Conservation (phyloP, 768 basidiomycete genomes). For the Mycena crocata region DNA sequence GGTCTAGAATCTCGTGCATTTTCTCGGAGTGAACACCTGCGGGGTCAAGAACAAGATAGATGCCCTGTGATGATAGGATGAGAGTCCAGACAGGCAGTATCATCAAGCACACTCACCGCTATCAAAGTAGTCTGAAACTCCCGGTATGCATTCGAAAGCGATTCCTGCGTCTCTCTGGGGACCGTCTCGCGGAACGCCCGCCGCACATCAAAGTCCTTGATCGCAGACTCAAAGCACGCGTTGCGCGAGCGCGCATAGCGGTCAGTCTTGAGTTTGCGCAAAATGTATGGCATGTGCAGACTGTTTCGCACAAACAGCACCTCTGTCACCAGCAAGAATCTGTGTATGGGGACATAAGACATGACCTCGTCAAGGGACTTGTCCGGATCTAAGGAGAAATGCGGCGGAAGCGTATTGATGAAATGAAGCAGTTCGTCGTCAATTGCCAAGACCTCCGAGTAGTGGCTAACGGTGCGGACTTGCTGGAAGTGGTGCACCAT, state of each 20-base stretch:
- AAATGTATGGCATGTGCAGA: slow-evolving; percentile 88
- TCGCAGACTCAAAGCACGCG: slow-evolving; percentile 93
- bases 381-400: slow-evolving; percentile 83
- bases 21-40: slow-evolving; percentile 72
- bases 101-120: slow-evolving; percentile 52
- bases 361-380: slow-evolving; percentile 76
- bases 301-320: slow-evolving; percentile 88
- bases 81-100: not conserved
- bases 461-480: slow-evolving; percentile 80
- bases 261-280: slow-evolving; percentile 82
- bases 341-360: slow-evolving; percentile 81
- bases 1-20: slow-evolving; percentile 86
- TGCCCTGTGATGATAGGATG: slow-evolving; percentile 41
- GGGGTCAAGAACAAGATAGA: slow-evolving; percentile 86
- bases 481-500: slow-evolving; percentile 96
- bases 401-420: slow-evolving; percentile 79
- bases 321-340: slow-evolving; percentile 91
- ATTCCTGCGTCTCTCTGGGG: slow-evolving; percentile 72
- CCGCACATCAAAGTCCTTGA: slow-evolving; percentile 86
- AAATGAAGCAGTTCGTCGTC: slow-evolving; percentile 89
- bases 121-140: slow-evolving; percentile 94
- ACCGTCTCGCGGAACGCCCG: slow-evolving; percentile 72
- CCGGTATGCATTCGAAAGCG: slow-evolving; percentile 84
- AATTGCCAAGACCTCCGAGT: slow-evolving; percentile 82
- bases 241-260: slow-evolving; percentile 83